Conservation (phyloP, 2,329 filamentous ascomycete genomes). For the Zymoseptoria tritici region DNA sequence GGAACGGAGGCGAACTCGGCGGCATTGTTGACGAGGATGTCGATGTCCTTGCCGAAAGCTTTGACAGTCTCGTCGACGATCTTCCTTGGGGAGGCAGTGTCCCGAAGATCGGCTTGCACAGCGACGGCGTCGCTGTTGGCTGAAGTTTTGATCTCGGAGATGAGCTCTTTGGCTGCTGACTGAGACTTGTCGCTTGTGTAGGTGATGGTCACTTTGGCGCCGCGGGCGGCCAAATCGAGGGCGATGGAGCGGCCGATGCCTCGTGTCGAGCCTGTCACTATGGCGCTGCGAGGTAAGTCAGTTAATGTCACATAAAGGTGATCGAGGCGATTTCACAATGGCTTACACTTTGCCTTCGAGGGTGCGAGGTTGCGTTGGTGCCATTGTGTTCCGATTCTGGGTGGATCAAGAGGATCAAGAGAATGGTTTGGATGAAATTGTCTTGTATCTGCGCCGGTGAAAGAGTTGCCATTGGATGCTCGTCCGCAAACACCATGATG, state of each 20-base stretch:
- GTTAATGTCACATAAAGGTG: constrained; percentile 1
- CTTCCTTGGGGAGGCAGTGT: constrained; percentile 28
- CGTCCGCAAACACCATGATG: no score
- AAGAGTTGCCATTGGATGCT: neutral
- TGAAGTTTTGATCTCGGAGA: constrained; percentile 28
- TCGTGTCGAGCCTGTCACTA: constrained; percentile 45
- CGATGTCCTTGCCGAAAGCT: constrained; percentile 35
- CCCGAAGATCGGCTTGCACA: constrained; percentile 36
- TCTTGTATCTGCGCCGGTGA: neutral
- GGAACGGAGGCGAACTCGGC: constrained; percentile 5
- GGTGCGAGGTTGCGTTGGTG: constrained; percentile 9
- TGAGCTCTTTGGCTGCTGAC: constrained; percentile 27
- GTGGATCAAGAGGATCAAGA: no score
- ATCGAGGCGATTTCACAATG: neutral
- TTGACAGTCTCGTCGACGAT: constrained; percentile 32
- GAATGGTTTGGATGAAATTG: no score
- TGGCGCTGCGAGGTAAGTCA: constrained; percentile 34
- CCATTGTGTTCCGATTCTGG: constrained; percentile 3
- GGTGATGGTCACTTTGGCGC: constrained; percentile 40
- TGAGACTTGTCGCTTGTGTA: constrained; percentile 37
- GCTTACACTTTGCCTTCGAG: constrained; percentile 22
- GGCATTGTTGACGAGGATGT: constrained; percentile 41
- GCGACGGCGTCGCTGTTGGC: constrained; percentile 32
- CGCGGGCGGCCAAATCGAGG: constrained; percentile 41
- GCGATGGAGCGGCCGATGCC: constrained; percentile 45